A percentile compares a stretch with the other conserved stretches of the same genome.
These are phyloP conservation scores for Cryptococcus floricola DNA, from an alignment of 1,284 basidiomycete genomes.

Conservation along the genomic window DNA sequence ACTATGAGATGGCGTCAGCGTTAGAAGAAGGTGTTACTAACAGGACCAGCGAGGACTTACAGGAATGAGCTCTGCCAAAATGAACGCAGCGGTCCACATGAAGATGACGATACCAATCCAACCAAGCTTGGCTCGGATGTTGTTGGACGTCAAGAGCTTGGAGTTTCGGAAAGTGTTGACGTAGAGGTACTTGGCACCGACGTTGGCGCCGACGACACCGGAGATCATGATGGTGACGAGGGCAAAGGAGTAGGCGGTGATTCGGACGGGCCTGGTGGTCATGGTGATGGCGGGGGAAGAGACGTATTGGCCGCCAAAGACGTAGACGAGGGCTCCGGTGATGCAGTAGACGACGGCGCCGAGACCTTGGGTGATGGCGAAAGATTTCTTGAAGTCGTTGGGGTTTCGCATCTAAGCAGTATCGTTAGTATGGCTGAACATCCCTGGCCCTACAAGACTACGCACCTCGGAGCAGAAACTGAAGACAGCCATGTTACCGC, in stretches of 20 bases:
- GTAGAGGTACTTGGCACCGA: slow-evolving; percentile 44
- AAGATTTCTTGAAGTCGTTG: slow-evolving; percentile 44
- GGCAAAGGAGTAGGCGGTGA: slow-evolving; percentile 36
- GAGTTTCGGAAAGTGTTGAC: slow-evolving; percentile 32
- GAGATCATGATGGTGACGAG: slow-evolving; percentile 43
- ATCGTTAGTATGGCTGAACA: not conserved
- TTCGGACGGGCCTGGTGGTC: slow-evolving; percentile 29
- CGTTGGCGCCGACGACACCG: slow-evolving; percentile 40
- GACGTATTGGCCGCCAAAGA: slow-evolving; percentile 39
- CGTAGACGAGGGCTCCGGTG: slow-evolving; percentile 35
- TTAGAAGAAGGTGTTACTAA: not conserved
- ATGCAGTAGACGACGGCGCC: slow-evolving; percentile 33
- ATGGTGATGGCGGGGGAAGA: slow-evolving; percentile 41
- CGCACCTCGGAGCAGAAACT: slow-evolving; percentile 35
- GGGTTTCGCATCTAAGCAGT: slow-evolving; percentile 32
- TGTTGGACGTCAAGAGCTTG: slow-evolving; percentile 30
- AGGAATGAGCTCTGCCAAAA: slow-evolving; percentile 40
- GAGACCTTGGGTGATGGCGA: slow-evolving; percentile 33
- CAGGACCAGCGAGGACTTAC: slow-evolving; percentile 1
- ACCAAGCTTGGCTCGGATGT: slow-evolving; percentile 24
- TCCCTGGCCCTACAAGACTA: not conserved
- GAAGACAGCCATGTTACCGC: slow-evolving; percentile 41
- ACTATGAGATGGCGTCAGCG: slow-evolving; percentile 6
- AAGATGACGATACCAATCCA: slow-evolving; percentile 33
- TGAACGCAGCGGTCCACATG: slow-evolving; percentile 40